Base-by-base conservation (phyloP, 768 basidiomycete genomes). In the Boletus sensibilis region DNA sequence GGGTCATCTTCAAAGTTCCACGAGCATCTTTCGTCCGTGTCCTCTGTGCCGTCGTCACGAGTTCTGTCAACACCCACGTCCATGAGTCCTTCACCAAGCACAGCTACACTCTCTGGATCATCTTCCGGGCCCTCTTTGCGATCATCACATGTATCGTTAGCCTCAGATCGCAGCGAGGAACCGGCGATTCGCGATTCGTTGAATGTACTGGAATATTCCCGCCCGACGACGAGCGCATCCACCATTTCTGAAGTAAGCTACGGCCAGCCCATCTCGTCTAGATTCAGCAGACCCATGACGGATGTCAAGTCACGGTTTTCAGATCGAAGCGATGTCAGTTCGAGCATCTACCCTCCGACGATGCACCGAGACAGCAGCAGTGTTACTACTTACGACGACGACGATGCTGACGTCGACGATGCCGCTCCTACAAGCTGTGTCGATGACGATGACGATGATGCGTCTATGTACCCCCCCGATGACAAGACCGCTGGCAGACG, bases 401-500 rank as follows among this genome's bases (percentile, higher is more conserved):
- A 61, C 21, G 66, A 72, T 29, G 49, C 52, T 40, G 69, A 64
- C 44, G 41, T 53, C 12, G 62, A 71, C 21, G 62, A 60, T 7
- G 37, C 27, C 4, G 55, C 38, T 39, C 23, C 59, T 11, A 63
- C 55, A 45, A 53, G 57, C 20, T 56, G 1, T 25, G 8, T 57
- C 9, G 67, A 65, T 13, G 63, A 56, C 27, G 65, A 62, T 34
- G 66, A 65, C 4, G 71, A 73, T 35, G 71, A 71, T 46, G 70
- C 61, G 3, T 71, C 72, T 25, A 18, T 67, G 14, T 70, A 70
- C 50, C 56, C 69, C 12, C 59, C 69, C 20, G 69, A 68, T 21
- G 70, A 72, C 29, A 59, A 73, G 56, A 71, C 70, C 2, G 70
- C 70, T 20, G 72, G 70, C 5, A 66, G 72, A 47, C 68, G 72